phyloP scores from a whole-genome alignment of 192 early-diverging fungal genomes.

The Umbelopsis vinacea region DNA sequence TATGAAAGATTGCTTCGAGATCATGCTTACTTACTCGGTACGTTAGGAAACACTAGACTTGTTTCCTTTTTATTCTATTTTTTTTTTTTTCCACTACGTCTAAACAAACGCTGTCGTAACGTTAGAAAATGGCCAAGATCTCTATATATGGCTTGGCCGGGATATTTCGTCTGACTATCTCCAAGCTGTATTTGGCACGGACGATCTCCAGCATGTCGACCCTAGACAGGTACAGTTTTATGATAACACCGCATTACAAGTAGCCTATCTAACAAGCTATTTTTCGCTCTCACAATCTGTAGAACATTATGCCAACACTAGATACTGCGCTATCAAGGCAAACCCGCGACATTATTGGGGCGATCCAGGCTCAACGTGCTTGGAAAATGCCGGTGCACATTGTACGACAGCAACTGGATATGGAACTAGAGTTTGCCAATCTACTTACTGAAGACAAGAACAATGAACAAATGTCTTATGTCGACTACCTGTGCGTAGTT shows the following conservation, averaged over 20 bases:
- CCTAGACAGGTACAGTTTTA: slow-evolving; percentile 53
- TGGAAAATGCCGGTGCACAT: slow-evolving; percentile 72
- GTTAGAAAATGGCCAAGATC: slow-evolving; percentile 74
- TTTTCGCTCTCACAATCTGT: too few species aligned
- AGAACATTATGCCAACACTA: slow-evolving; percentile 69
- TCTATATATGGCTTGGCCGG: slow-evolving; percentile 90
- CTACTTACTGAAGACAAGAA: slow-evolving; percentile 89
- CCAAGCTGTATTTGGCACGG: slow-evolving; percentile 80
- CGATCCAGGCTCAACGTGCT: slow-evolving; percentile 63
- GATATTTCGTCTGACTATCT: slow-evolving; percentile 66
- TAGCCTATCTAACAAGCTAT: too few species aligned
- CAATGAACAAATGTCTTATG: slow-evolving; percentile 87
- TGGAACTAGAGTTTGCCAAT: slow-evolving; percentile 80
- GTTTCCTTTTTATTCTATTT: too few species aligned
- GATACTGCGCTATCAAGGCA: slow-evolving; percentile 62
- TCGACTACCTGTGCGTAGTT: slow-evolving; percentile 88
- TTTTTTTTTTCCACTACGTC: neutral
- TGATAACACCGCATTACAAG: neutral
- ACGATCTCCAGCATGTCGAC: slow-evolving; percentile 74
- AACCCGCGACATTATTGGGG: slow-evolving; percentile 63
- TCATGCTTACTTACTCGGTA: slow-evolving; percentile 14
- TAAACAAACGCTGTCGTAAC: slow-evolving; percentile 15
- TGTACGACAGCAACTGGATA: slow-evolving; percentile 85
- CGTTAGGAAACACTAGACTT: neutral
- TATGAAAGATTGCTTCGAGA: slow-evolving; percentile 54